phyloP scores from a whole-genome alignment of 2,329 filamentous ascomycete species.

The Huntiella bhutanensis region DNA sequence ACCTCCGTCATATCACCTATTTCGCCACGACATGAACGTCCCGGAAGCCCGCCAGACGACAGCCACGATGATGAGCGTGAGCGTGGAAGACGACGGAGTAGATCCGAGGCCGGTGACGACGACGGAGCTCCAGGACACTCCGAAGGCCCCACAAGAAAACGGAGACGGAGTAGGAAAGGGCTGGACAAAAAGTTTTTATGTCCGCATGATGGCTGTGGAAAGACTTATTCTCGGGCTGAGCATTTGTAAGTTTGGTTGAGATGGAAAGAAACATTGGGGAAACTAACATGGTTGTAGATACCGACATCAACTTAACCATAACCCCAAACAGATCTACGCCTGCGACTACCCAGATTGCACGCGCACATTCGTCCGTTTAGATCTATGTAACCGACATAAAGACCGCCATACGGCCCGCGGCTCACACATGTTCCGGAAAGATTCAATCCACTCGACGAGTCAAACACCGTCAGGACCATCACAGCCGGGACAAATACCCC shows the following conservation, averaged over 20 bases:
- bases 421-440: slow-evolving; percentile 56
- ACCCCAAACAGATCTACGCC: slow-evolving; percentile 83
- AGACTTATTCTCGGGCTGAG: slow-evolving; percentile 90
- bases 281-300: slow-evolving; percentile 28
- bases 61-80: slow-evolving; percentile 22
- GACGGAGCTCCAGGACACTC: slow-evolving; percentile 25
- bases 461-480: slow-evolving; percentile 4
- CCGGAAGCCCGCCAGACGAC: slow-evolving; percentile 14
- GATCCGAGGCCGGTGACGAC: slow-evolving; percentile 24
- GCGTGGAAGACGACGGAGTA: slow-evolving; percentile 24
- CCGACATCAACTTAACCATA: slow-evolving; percentile 88
- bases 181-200: slow-evolving; percentile 73
- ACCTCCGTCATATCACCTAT: no score
- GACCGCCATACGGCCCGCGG: slow-evolving; percentile 66
- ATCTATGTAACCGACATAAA: slow-evolving; percentile 71
- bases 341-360: slow-evolving; percentile 86
- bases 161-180: slow-evolving; percentile 55
- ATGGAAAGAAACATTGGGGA: not conserved
- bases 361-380: slow-evolving; percentile 79
- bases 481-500: slow-evolving; percentile 15
- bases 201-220: slow-evolving; percentile 70
- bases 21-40: no score
- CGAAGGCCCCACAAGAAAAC: slow-evolving; percentile 36
- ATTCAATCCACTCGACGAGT: slow-evolving; percentile 18
- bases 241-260: slow-evolving; percentile 49